phyloP scores from a whole-genome alignment of 2,329 filamentous ascomycete species.

The Colletotrichum caudatum region DNA sequence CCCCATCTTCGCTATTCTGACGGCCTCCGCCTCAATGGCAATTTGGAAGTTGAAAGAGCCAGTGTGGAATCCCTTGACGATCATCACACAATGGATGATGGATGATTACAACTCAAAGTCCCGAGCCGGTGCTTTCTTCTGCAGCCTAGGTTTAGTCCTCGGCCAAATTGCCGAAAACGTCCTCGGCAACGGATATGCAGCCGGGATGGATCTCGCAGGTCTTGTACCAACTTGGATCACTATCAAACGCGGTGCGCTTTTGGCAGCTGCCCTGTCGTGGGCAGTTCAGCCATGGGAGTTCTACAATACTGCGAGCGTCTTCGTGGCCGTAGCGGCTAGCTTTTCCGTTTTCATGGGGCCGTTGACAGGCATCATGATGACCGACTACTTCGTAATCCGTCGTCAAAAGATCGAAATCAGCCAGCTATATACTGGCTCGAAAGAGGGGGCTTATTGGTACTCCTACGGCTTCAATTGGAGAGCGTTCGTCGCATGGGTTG shows the following conservation, averaged over 20 bases:
- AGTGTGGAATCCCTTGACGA: slow-evolving; percentile 46
- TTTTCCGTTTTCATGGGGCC: slow-evolving; percentile 49
- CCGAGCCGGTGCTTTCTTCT: slow-evolving; percentile 49
- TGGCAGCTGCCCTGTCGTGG: slow-evolving; percentile 45
- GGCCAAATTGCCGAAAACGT: slow-evolving; percentile 49
- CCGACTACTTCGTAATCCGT: slow-evolving; percentile 50
- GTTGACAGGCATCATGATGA: slow-evolving; percentile 48
- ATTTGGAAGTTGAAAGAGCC: slow-evolving; percentile 45
- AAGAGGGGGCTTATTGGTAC: slow-evolving; percentile 54
- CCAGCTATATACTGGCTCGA: slow-evolving; percentile 51
- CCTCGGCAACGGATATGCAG: slow-evolving; percentile 47
- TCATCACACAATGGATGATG: slow-evolving; percentile 48
- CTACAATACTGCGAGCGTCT: slow-evolving; percentile 47
- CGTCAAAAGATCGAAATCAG: slow-evolving; percentile 52
- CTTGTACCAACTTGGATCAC: slow-evolving; percentile 47
- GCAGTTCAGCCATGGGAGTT: slow-evolving; percentile 49
- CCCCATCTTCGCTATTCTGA: slow-evolving; percentile 45
- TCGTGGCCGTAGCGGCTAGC: slow-evolving; percentile 46
- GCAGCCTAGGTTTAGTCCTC: slow-evolving; percentile 46
- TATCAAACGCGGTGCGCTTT: slow-evolving; percentile 47
- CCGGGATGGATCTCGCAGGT: slow-evolving; percentile 48
- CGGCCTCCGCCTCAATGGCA: slow-evolving; percentile 46
- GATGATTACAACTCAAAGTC: slow-evolving; percentile 45
- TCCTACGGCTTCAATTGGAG: slow-evolving; percentile 52
- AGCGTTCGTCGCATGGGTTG: slow-evolving; percentile 49